Base-by-base conservation (phyloP, 148 eudicot species). In the Camellia granthamiana region DNA sequence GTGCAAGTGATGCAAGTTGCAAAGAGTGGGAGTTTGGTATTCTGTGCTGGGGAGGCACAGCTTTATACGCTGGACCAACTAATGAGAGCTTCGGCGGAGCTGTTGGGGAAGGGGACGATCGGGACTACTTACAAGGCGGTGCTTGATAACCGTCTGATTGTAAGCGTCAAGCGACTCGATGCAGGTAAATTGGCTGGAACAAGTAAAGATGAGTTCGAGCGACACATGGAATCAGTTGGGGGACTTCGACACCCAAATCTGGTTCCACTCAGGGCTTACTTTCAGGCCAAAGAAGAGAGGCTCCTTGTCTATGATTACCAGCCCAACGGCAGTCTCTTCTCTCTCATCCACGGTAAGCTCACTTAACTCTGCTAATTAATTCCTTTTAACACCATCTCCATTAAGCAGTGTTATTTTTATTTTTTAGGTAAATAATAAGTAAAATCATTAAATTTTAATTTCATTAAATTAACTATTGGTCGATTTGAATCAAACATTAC, bases 111-210 rank as follows among this genome's bases (percentile, higher is more conserved):
- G 51, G 94, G 94, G 66, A 84, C 84, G 1, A 61, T 91, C 30
- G 94, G 90, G 84, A 87, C 86, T n/a, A 89, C 94, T 0, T 89
- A 91, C 60, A 91, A 91, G 86, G 94, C 90, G 2, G 89, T 87
- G 77, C 77, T 91, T 0, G 94, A 91, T 9, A 91, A 87, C 74
- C 87, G 86, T 74, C 63, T 89, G 86, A 88, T 89, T n/a, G 94
- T 91, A 2, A 85, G 88, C 61, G 94, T 91, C 43, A 91, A 89
- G 62, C 77, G 92, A 69, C 38, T 91, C 0, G 94, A 91, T 69
- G 79, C 80, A 3, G 74, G 44, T 30, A 88, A 77, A 78, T 83
- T 85, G 54, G 86, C 64, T 58, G 88, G 84, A 47, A 85, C 84
- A 21, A 86, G 83, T 23, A 87, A 80, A 41, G 89, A 86, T 55